Evolutionary conservation across 768 basidiomycete species (phyloP).

Genomic region (Amanita rubescens): DNA sequence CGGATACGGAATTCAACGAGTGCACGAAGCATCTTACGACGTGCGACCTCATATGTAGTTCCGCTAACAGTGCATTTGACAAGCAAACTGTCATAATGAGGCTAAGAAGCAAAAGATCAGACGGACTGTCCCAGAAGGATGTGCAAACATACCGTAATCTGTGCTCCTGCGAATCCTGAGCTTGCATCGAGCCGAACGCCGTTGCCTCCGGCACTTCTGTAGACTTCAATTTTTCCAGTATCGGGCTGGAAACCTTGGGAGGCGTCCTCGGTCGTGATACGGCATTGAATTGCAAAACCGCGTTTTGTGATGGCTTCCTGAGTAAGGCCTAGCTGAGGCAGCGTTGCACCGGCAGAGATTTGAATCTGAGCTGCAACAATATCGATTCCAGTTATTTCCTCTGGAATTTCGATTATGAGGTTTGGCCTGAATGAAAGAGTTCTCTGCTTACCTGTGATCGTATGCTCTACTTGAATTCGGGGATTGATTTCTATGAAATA

Average conservation of each 20-base stretch:
- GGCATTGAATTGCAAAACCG: constrained; percentile 97
- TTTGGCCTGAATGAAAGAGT: constrained; percentile 2
- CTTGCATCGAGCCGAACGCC: constrained; percentile 95
- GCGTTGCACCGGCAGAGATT: constrained; percentile 96
- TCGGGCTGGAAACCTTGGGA: constrained; percentile 93
- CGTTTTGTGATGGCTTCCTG: constrained; percentile 95
- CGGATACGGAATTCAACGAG: constrained; percentile 99
- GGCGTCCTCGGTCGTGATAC: constrained; percentile 96
- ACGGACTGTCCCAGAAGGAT: not conserved
- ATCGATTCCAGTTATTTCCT: constrained; percentile 99
- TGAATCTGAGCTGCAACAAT: constrained; percentile 99
- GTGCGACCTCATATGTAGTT: constrained; percentile 96
- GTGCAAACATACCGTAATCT: constrained; percentile 69
- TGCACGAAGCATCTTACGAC: constrained; percentile 98
- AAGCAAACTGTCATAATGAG: constrained; percentile 95
- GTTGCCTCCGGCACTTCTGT: constrained; percentile 97
- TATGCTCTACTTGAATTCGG: constrained; percentile 99
- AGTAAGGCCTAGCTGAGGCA: constrained; percentile 90
- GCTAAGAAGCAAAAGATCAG: constrained; percentile 37
- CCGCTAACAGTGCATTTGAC: constrained; percentile 96
- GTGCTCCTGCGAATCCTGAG: constrained; percentile 97
- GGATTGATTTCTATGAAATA: constrained; percentile 99
- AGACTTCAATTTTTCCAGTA: constrained; percentile 98
- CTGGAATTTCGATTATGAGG: constrained; percentile 31
- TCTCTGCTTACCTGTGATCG: constrained; percentile 75